phyloP scores from a whole-genome alignment of 2,329 filamentous ascomycete genomes.

The Cercospora zeae-maydis region DNA sequence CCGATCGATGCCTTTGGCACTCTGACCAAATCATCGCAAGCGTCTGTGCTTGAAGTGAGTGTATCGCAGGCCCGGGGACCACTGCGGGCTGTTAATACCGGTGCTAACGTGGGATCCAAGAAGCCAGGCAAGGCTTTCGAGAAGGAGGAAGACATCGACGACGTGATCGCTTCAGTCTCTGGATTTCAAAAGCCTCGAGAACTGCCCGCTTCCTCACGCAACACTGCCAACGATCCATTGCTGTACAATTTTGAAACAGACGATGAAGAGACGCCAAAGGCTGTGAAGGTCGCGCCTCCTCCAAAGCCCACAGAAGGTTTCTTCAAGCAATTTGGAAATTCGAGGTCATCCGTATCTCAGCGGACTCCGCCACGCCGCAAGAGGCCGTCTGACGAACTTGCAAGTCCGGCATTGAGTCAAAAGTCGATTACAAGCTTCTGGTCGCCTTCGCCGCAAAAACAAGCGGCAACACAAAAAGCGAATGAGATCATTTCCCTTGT shows the following conservation, averaged over 20 bases:
- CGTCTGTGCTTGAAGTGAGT: not conserved
- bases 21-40: slow-evolving; percentile 21
- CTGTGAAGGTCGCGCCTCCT: not conserved
- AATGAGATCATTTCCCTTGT: slow-evolving; percentile 31
- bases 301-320: not conserved
- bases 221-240: not conserved
- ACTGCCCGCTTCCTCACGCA: not conserved
- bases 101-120: slow-evolving; percentile 11
- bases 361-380: slow-evolving; percentile 30
- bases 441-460: slow-evolving; percentile 30
- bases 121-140: not conserved
- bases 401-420: slow-evolving; percentile 27
- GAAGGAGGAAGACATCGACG: slow-evolving; percentile 1
- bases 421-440: slow-evolving; percentile 29
- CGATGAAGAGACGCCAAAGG: slow-evolving; percentile 19
- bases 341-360: slow-evolving; percentile 1
- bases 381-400: slow-evolving; percentile 28
- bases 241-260: slow-evolving; percentile 5
- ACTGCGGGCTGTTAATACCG: slow-evolving; percentile 10
- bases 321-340: not conserved
- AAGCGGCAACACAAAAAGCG: not conserved
- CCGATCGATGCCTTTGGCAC: slow-evolving; percentile 15
- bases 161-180: slow-evolving; percentile 9
- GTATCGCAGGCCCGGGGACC: slow-evolving; percentile 13
- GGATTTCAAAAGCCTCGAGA: slow-evolving; percentile 14